Percentiles rank a stretch among this genome's conserved stretches.
These are phyloP conservation scores for Mucor saturninus DNA, from an alignment of 371 early-diverging fungal genomes.

Conservation along the genomic window DNA sequence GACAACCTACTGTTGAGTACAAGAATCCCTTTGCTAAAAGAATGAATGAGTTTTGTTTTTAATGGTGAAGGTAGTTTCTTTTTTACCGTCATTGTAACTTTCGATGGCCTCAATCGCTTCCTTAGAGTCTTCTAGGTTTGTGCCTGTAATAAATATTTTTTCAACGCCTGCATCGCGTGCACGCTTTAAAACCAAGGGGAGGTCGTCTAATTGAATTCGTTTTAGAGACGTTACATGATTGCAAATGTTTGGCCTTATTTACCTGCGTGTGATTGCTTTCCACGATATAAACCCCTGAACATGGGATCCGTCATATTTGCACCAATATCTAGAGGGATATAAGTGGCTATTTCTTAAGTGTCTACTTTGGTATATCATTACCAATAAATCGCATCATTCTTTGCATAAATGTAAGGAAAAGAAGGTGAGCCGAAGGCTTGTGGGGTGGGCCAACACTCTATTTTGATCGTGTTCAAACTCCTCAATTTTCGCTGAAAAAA, in stretches of 20 bases:
- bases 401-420: conserved; percentile 3
- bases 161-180: conserved; percentile 69
- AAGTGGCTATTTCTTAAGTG: too few relatives aligned
- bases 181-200: conserved; percentile 65
- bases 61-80: neutral
- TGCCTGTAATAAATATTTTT: conserved; percentile 81
- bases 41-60: conserved; percentile 2
- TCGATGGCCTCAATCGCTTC: conserved; percentile 63
- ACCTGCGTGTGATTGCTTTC: conserved; percentile 76
- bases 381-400: conserved; percentile 22
- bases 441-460: too few relatives aligned
- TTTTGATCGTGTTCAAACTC: too few relatives aligned
- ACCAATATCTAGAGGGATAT: conserved; percentile 68
- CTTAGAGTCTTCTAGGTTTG: conserved; percentile 64
- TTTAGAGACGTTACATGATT: neutral
- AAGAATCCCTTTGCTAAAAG: conserved; percentile 38
- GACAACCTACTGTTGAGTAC: conserved; percentile 87
- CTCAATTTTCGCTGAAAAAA: too few relatives aligned
- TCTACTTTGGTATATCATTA: neutral
- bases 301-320: conserved; percentile 86
- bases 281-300: conserved; percentile 84
- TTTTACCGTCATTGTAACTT: conserved; percentile 33
- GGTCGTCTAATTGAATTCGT: conserved; percentile 64
- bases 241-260: neutral
- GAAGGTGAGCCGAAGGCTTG: too few relatives aligned